Base-by-base conservation (phyloP, 2,329 filamentous ascomycete species). In the Neonectria punicea region DNA sequence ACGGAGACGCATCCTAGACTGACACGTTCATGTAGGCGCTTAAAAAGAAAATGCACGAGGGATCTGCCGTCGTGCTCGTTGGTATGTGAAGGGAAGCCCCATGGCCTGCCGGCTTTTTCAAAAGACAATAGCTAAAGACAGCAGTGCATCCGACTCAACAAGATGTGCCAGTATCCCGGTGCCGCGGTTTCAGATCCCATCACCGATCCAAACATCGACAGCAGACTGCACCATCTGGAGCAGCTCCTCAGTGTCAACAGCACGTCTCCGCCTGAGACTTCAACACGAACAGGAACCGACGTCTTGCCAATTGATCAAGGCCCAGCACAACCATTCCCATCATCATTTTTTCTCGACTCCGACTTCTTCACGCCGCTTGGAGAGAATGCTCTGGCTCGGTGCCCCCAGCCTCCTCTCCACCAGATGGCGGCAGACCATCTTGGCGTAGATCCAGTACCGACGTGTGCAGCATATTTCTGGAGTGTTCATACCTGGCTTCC, bases 41-140 rank as follows among this genome's bases (percentile, higher is more conserved):
- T 71, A 5, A 71, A 71, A 41, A 57, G 66, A 14, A 69, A 61
- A 59, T 71, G 66, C 55, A 66, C 61, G 10, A 64, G 50, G 41
- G 66, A 71, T 13, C 3, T 70, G 16, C 69, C 69, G 5, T 57
- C 62, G 4, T 71, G 68, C 18, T 69, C 64, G 10, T 43, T 71
- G 22, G 69, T 71, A 22, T 25, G 25, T 25, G 25, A 22, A 22
- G 2, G 22, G 22, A 22, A 22, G 22, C 22, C 6, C 25, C 25
- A 25, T 25, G 25, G 25, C 25, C 25, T 25, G 25, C 6, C 5
- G 1, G 25, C 25, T 25, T 25, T 5, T 22, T 25, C 5, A 6
- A 25, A 25, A 25, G 11, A 36, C 34, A 5, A 36, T 2, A 13
- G 7, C 34, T 36, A 36, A 34, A 36, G 13, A 36, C 7, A 36